These are phyloP conservation scores for Paecilomyces formosus DNA, from an alignment of 2,329 filamentous ascomycete species.

Conservation along the genomic window DNA sequence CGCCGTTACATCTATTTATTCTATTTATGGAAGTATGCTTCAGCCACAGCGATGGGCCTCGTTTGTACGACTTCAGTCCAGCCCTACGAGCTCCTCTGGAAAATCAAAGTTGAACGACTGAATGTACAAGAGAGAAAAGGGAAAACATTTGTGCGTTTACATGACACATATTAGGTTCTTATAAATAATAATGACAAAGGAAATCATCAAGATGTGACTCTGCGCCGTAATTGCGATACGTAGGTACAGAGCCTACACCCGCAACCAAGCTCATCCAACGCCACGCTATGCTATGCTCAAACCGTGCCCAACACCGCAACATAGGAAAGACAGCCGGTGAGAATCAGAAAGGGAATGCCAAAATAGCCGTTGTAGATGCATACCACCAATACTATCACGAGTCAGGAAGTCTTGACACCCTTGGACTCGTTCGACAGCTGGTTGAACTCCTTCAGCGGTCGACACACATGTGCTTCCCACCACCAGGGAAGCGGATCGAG, in stretches of 20 bases:
- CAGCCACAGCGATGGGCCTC: background rate
- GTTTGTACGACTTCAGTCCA: background rate
- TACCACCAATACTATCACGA: background rate
- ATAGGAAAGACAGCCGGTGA: background rate
- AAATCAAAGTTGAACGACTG: background rate
- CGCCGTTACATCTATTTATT: background rate
- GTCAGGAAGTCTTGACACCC: background rate
- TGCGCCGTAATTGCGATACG: background rate
- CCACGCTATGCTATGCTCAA: background rate
- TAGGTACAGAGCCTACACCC: background rate
- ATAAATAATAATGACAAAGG: background rate
- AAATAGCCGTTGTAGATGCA: background rate
- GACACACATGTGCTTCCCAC: constrained; percentile 51
- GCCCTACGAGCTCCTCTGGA: background rate
- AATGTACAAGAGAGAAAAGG: background rate
- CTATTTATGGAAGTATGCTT: background rate
- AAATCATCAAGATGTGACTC: background rate
- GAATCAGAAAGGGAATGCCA: background rate
- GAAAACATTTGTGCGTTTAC: background rate
- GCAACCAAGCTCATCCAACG: background rate
- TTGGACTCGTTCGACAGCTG: background rate
- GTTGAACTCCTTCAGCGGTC: constrained; percentile 33
- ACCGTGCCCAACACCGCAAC: background rate
- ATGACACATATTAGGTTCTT: background rate
- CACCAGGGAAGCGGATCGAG: constrained; percentile 53